Evolutionary conservation across 108 stramenopile species (phyloP), one percentile per base, ranked within the genome.

Genomic region (Skeletonema grethae): DNA sequence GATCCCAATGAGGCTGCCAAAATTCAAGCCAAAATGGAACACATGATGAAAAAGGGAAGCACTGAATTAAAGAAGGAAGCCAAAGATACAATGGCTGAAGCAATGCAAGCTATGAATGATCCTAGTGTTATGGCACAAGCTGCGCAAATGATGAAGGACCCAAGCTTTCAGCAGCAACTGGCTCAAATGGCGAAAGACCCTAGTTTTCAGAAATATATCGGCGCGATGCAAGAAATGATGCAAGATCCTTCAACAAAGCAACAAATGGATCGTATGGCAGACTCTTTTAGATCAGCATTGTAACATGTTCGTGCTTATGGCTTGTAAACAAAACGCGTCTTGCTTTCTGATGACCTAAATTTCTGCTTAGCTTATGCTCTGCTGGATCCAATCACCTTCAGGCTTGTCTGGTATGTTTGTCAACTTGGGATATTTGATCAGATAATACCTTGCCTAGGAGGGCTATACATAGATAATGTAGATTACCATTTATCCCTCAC

Each of bases 211-310:
- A 74, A 82, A 38, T 95, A 95, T 69, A 80, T 90, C 13, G 77
- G 72, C 53, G 87, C 90, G 63, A 90, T 91, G 89, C 86, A 92
- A 75, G 88, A 91, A 39, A 95, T 92, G 91, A 85, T 92, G 84
- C 80, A 89, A 53, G 90, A 95, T 75, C 94, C 94, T 4, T 66
- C 65, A 50, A 90, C 87, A 61, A 91, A 87, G 85, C 82, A 72
- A 63, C 70, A 89, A 69, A 87, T 95, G 78, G 92, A 95, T 56
- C 67, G 67, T 29, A 79, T 90, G 63, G 79, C 80, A 11, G 81
- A 84, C 20, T 72, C 77, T 6, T 84, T 95, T 57, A 63, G 81
- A 73, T 76, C 85, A 1, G 76, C 80, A 13, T 53, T 91, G 73
- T 90, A 90, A 72, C 50, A 53, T 22, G 22, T 53, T 20, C 6